Evolutionary conservation across 305 asterid genomes (phyloP).

Genomic region (Petunia hybrid): DNA sequence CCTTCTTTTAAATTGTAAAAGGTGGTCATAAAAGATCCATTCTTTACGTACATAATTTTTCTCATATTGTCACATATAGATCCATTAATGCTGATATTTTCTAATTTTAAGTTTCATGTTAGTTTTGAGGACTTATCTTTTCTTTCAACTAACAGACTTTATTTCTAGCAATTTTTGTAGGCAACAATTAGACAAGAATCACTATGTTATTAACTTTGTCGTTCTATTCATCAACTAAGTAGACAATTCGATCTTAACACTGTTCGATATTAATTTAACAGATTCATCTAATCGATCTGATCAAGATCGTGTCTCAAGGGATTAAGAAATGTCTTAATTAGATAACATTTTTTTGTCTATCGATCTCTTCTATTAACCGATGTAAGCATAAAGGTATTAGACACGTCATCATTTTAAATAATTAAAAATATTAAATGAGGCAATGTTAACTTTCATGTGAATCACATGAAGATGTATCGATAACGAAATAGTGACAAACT

Average conservation of each 20-base stretch:
- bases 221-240: not conserved
- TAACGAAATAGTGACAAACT: too few species aligned
- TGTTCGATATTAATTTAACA: not conserved
- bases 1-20: too few species aligned
- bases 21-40: too few species aligned
- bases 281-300: not conserved
- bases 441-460: not conserved
- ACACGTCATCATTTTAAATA: not conserved
- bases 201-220: not conserved
- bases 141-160: not conserved
- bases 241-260: not conserved
- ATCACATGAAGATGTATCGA: too few species aligned
- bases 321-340: not conserved
- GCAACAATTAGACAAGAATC: not conserved
- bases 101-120: too few species aligned
- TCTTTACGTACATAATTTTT: too few species aligned
- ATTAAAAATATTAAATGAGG: not conserved
- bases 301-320: not conserved
- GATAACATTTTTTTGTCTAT: not conserved
- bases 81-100: not conserved
- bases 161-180: not conserved
- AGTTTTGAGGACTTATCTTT: too few species aligned
- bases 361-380: not conserved
- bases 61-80: not conserved
- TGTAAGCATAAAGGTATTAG: not conserved